Base-by-base conservation (phyloP, 306 rosid genomes). In the Pachyrhizus erosus region DNA sequence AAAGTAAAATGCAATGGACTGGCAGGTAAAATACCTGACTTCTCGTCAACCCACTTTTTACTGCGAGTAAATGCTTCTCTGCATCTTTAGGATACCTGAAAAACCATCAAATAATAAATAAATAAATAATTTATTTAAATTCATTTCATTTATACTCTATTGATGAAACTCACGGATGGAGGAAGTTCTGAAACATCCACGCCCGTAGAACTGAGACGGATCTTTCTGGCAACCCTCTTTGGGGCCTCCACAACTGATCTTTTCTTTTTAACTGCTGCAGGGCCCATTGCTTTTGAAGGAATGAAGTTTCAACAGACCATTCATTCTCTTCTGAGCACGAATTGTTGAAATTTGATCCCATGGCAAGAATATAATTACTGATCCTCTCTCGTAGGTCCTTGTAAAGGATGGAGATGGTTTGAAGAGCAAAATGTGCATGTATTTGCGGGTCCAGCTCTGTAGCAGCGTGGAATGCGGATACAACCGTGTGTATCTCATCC, bases 121-220 rank as follows among this genome's bases (percentile, higher is more conserved):
- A 45, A 10, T n/a, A 31, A 27, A 2, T 1, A 31, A n/a, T 31
- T 31, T 31, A 43, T 64, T 14, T 33, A 40, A 78, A 4, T 23
- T 70, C 40, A 11, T 0, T 13, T 5, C 70, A 72, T 15, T 17
- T 24, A 40, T 14, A 45, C 31, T 21, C 34, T 23, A 48, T 43
- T 58, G 23, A 39, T 20, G 74, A 17, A 79, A 71, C 93, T 87
- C 78, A 93, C 97, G 98, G 98, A 82, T 91, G 97, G 39, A 93
- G 94, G 80, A 93, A 93, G 84, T 93, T 93, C 72, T 90, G 94
- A 88, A 91, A 93, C 97, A 93, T 91, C 98, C 97, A 93, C 3
- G 91, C 87, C n/a, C 97, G 62, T 60, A 93, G 80, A 78, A 93
- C 97, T 4, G 96, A 91, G 51, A 93, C 96, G 3, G 97, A 93